Evolutionary conservation across 106 monocot genomes (phyloP).

Genomic region (Hemerocallis citrina): DNA sequence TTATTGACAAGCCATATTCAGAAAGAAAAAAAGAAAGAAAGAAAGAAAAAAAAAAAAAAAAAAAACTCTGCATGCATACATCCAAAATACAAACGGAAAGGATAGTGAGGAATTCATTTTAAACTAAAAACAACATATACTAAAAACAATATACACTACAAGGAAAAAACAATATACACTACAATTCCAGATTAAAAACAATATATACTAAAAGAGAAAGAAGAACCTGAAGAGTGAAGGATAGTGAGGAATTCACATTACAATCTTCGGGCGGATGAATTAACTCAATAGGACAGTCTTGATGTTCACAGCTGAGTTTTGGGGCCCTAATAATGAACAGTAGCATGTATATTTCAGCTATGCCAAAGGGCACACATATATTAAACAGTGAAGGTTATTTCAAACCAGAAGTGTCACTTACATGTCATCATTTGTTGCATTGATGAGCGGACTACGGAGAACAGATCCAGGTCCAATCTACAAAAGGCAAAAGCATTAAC

Average conservation of each 20-base stretch:
- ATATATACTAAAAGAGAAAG: background rate
- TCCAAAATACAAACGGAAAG: background rate
- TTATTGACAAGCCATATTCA: background rate
- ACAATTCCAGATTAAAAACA: background rate
- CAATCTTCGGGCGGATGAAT: slow-evolving; percentile 97
- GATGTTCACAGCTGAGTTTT: slow-evolving; percentile 59
- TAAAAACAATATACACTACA: too few species aligned
- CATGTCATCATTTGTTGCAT: slow-evolving; percentile 64
- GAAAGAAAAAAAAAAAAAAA: background rate
- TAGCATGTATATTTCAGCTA: background rate
- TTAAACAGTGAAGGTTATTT: background rate
- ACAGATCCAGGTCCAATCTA: slow-evolving; percentile 94
- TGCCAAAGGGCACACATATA: background rate
- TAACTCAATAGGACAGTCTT: slow-evolving; percentile 75
- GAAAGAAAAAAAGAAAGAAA: background rate
- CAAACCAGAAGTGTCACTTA: slow-evolving; percentile 15
- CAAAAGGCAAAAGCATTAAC: slow-evolving; percentile 21
- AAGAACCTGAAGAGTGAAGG: slow-evolving; percentile 90
- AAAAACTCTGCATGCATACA: background rate
- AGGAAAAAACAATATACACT: too few species aligned
- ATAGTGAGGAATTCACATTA: slow-evolving; percentile 87
- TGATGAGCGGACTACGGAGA: slow-evolving; percentile 77
- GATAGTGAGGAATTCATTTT: too few species aligned
- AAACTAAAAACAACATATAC: too few species aligned
- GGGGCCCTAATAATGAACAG: slow-evolving; percentile 57